Evolutionary conservation across 805 yeast genomes (phyloP).

Genomic region (Suhomyces xylopsoci): DNA sequence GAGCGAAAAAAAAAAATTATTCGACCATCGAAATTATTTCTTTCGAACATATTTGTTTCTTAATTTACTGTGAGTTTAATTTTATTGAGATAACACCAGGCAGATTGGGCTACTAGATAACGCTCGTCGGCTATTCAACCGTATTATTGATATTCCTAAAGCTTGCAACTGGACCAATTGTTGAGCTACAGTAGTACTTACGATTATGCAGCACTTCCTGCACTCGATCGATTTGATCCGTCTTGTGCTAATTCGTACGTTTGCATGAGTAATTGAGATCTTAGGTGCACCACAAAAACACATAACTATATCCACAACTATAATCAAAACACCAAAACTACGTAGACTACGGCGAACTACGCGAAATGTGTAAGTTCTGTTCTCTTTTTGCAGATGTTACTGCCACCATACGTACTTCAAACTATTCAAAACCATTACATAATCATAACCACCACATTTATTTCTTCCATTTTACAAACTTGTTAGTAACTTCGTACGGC

Average conservation of each 20-base stretch:
- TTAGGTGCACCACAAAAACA: neutral
- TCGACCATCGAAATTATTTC: too few species aligned
- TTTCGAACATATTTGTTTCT: neutral
- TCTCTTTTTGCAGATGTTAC: neutral
- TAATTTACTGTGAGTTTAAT: neutral
- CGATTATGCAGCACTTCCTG: neutral
- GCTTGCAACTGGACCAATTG: neutral
- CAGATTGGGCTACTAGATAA: neutral
- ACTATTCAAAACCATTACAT: neutral
- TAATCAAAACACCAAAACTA: neutral
- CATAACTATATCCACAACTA: neutral
- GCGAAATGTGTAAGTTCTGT: too few species aligned
- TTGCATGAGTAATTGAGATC: neutral
- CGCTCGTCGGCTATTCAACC: neutral
- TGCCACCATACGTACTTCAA: neutral
- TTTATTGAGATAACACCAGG: neutral
- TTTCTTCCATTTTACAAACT: constrained; percentile 25
- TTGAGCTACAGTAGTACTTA: neutral
- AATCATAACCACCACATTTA: neutral
- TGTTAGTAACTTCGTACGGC: constrained; percentile 50
- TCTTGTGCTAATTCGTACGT: neutral
- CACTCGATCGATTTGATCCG: neutral
- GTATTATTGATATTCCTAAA: neutral
- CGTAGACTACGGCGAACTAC: neutral
- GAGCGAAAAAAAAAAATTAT: neutral